Percentiles rank a stretch among this genome's conserved stretches.
phyloP scores from a whole-genome alignment of 1,284 basidiomycete genomes.

The Rhodotorula sp. region DNA sequence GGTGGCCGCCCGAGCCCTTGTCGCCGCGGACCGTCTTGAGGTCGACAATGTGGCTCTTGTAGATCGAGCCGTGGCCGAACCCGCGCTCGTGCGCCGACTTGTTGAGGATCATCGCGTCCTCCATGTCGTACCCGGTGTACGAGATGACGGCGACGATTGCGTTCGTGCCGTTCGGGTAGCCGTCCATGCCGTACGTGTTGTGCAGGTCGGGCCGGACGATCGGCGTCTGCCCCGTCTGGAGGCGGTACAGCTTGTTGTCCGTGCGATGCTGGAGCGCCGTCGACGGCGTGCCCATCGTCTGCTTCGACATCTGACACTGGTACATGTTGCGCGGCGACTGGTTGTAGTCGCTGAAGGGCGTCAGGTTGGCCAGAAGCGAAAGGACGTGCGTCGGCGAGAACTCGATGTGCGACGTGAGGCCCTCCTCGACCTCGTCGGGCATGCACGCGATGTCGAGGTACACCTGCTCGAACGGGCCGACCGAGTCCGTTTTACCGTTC shows the following conservation, averaged over 20 bases:
- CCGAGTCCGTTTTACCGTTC: conserved; percentile 83
- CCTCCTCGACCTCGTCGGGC: conserved; percentile 80
- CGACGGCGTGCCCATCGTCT: conserved; percentile 98
- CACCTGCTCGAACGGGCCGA: conserved; percentile 98
- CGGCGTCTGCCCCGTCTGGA: conserved; percentile 94
- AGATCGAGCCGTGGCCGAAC: conserved; percentile 94
- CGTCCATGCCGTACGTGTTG: conserved; percentile 97
- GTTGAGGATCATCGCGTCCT: conserved; percentile 99
- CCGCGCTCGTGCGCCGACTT: conserved; percentile 98
- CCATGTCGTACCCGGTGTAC: conserved; percentile 99
- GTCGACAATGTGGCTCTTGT: conserved; percentile 93
- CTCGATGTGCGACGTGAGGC: conserved; percentile 82
- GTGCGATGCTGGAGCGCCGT: conserved; percentile 88
- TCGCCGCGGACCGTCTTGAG: conserved; percentile 75
- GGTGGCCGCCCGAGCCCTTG: conserved; percentile 41
- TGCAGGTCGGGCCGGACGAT: conserved; percentile 90
- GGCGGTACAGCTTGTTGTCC: conserved; percentile 97
- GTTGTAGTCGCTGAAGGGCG: conserved; percentile 88
- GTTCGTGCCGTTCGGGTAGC: conserved; percentile 97
- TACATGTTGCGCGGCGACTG: conserved; percentile 66
- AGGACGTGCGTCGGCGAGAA: conserved; percentile 93
- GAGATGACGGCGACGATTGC: conserved; percentile 99
- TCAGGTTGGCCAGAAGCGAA: conserved; percentile 68
- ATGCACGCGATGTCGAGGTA: conserved; percentile 98
- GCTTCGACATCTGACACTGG: conserved; percentile 94